These are phyloP conservation scores for Sugiyamaella qingdaonensis DNA, from an alignment of 805 yeast genomes.

Conservation along the genomic window DNA sequence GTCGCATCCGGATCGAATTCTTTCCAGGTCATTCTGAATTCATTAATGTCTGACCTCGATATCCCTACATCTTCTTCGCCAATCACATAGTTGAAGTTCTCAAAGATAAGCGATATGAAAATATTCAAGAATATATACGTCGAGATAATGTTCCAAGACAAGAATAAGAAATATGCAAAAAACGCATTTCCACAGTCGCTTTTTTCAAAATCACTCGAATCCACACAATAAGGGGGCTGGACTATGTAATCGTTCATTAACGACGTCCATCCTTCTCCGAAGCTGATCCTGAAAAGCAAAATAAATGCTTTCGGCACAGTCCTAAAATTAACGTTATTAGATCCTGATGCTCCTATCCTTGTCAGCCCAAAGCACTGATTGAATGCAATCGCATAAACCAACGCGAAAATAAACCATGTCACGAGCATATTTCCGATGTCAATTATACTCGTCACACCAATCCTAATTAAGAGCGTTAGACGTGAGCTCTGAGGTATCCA, in stretches of 20 bases:
- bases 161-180: conserved; percentile 53
- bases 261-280: conserved; percentile 95
- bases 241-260: conserved; percentile 73
- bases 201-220: conserved; percentile 35
- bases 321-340: conserved; percentile 66
- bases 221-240: conserved; percentile 58
- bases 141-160: conserved; percentile 83
- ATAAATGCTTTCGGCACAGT: conserved; percentile 79
- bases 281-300: conserved; percentile 72
- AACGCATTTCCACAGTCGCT: conserved; percentile 73
- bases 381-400: conserved; percentile 84
- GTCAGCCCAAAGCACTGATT: conserved; percentile 89
- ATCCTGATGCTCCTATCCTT: conserved; percentile 67
- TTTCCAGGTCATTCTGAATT: conserved; percentile 70
- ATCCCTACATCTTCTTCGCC: conserved; percentile 37
- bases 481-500: conserved; percentile 59
- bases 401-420: conserved; percentile 77
- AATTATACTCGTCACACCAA: conserved; percentile 78
- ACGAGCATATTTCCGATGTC: conserved; percentile 64
- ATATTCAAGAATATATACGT: conserved; percentile 91
- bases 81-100: conserved; percentile 83
- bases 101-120: conserved; percentile 81
- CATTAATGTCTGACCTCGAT: conserved; percentile 54
- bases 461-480: conserved; percentile 66
- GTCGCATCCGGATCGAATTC: conserved; percentile 70